phyloP scores from a whole-genome alignment of 2,329 filamentous ascomycete species.

The Fusarium nelsonii region DNA sequence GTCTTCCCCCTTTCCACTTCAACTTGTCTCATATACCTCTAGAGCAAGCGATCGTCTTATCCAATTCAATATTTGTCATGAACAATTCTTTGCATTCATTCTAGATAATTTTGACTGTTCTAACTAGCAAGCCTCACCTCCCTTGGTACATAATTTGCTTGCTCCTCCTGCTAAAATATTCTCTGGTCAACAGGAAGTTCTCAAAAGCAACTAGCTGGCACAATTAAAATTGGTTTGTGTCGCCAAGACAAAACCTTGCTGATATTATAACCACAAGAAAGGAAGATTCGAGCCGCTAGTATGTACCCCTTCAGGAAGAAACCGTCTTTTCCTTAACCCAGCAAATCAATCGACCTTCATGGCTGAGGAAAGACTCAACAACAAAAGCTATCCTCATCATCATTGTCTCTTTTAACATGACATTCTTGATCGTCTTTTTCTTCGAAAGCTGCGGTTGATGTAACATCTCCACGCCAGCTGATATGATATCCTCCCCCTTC shows the following conservation, averaged over 20 bases:
- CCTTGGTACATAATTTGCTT: not conserved
- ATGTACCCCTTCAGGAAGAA: slow-evolving; percentile 35
- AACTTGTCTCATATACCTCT: slow-evolving; percentile 45
- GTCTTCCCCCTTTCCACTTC: slow-evolving; percentile 26
- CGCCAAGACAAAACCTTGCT: slow-evolving; percentile 15
- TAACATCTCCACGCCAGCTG: slow-evolving; percentile 11
- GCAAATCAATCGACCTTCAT: slow-evolving; percentile 34
- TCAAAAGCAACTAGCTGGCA: not conserved
- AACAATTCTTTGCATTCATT: slow-evolving; percentile 3
- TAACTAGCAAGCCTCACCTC: not conserved
- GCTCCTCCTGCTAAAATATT: not conserved
- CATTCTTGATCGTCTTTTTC: slow-evolving; percentile 41
- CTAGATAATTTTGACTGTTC: not conserved
- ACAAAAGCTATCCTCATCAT: slow-evolving; percentile 38
- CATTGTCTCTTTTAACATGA: slow-evolving; percentile 41
- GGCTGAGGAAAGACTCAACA: slow-evolving; percentile 34
- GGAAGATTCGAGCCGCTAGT: slow-evolving; percentile 42
- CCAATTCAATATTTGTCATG: slow-evolving; percentile 34
- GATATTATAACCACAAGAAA: slow-evolving; percentile 36
- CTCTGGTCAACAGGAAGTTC: slow-evolving; percentile 28
- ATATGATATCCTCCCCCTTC: slow-evolving; percentile 10
- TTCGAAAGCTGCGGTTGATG: slow-evolving; percentile 1
- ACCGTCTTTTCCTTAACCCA: slow-evolving; percentile 21
- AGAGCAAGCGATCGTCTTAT: slow-evolving; percentile 46
- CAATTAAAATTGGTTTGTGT: slow-evolving; percentile 9